A percentile compares a stretch with the other conserved stretches of the same genome.
These are phyloP conservation scores for Camellia oleifera DNA, from an alignment of 179 eudicot genomes.

Conservation along the genomic window DNA sequence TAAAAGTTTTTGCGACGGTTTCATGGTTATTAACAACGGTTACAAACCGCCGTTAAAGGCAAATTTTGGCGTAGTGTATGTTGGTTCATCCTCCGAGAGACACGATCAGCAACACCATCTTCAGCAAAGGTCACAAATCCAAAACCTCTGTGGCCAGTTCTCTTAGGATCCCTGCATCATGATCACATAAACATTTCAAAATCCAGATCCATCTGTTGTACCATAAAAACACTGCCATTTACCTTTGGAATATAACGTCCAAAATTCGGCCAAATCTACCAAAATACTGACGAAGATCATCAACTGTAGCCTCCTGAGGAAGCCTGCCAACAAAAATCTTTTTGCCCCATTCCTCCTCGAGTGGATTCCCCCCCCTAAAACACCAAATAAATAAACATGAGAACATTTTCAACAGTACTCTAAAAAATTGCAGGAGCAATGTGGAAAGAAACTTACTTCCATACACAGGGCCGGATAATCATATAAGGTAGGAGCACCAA, in stretches of 20 bases:
- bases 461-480: constrained; percentile 73
- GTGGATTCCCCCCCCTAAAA: constrained; percentile 51
- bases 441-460: constrained; percentile 70
- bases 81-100: constrained; percentile 52
- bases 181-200: background rate
- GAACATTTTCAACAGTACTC: background rate
- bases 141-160: constrained; percentile 96
- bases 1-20: no score
- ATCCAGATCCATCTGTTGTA: background rate
- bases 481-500: constrained; percentile 95
- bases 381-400: background rate
- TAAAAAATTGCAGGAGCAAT: background rate
- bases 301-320: constrained; percentile 88
- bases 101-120: constrained; percentile 94
- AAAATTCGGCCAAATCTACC: constrained; percentile 88
- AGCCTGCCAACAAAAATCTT: constrained; percentile 97
- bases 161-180: constrained; percentile 82
- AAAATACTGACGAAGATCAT: constrained; percentile 91
- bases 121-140: constrained; percentile 98
- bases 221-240: constrained; percentile 12
- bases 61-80: no score
- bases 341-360: constrained; percentile 84
- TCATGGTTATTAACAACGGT: no score
- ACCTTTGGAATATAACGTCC: constrained; percentile 99
- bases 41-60: no score